A percentile compares a stretch with the other conserved stretches of the same genome.
Conservation (phyloP, 257 asterid genomes). For the Asclepias syriaca region DNA sequence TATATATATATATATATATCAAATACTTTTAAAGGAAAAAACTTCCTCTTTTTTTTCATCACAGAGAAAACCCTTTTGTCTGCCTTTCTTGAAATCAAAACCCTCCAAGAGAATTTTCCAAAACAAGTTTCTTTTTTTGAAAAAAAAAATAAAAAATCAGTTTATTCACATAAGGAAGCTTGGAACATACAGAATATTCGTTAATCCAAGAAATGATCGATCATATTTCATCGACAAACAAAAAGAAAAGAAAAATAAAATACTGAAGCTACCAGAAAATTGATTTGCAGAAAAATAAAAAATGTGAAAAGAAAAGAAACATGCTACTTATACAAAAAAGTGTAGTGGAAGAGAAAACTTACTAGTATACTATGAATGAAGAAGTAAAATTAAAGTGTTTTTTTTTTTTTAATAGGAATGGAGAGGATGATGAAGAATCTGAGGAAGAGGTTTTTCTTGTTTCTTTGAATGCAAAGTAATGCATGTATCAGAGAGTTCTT, state of each 20-base stretch:
- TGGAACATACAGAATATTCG: not conserved
- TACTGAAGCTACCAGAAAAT: not conserved
- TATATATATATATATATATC: not conserved
- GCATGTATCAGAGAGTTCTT: conserved; percentile 19
- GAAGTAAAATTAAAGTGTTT: not conserved
- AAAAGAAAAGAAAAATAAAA: not conserved
- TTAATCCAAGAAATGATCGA: not conserved
- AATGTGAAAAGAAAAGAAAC: not conserved
- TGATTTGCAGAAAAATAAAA: not conserved
- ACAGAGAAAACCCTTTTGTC: conserved; percentile 8
- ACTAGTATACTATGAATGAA: not conserved
- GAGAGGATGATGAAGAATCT: not conserved
- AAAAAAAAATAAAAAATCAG: too few species aligned
- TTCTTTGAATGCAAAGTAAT: not conserved
- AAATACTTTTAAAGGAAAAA: not conserved
- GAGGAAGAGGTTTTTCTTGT: not conserved
- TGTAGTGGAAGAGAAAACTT: not conserved
- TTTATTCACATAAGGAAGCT: not conserved
- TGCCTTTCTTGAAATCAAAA: conserved; percentile 3
- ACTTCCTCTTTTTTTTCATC: not conserved
- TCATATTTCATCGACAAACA: not conserved
- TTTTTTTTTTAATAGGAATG: too few species aligned
- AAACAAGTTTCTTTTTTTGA: too few species aligned
- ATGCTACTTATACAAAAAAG: not conserved
- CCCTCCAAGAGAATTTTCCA: conserved; percentile 2